Percentiles rank a stretch among this genome's conserved stretches.
phyloP scores from a whole-genome alignment of 1,139 yeast genomes.

The Sugiyamaella castrensis region DNA sequence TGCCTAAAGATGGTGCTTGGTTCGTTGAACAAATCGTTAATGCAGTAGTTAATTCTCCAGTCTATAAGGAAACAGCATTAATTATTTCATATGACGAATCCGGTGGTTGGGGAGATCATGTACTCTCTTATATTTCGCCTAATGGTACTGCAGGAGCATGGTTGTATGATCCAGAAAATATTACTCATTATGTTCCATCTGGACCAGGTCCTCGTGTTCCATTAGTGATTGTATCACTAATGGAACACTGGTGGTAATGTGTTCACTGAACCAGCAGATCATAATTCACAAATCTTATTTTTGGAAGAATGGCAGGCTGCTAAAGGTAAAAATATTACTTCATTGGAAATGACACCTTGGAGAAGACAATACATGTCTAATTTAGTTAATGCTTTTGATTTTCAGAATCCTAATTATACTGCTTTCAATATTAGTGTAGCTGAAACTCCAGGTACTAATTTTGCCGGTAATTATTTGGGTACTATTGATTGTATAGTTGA shows the following conservation, averaged over 20 bases:
- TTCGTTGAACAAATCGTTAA: conserved; percentile 26
- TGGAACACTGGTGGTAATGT: conserved; percentile 31
- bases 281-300: conserved; percentile 30
- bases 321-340: conserved; percentile 21
- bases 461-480: conserved; percentile 17
- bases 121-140: conserved; percentile 24
- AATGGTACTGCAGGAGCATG: conserved; percentile 30
- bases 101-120: conserved; percentile 34
- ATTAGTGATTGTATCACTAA: conserved; percentile 27
- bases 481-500: conserved; percentile 11
- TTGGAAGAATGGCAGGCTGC: conserved; percentile 26
- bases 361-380: conserved; percentile 30
- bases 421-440: conserved; percentile 18
- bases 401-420: conserved; percentile 22
- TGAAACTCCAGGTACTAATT: conserved; percentile 14
- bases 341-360: conserved; percentile 25
- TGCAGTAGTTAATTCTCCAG: conserved; percentile 27
- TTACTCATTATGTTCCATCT: conserved; percentile 23
- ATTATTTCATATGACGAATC: conserved; percentile 30
- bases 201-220: conserved; percentile 33
- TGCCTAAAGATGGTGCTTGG: conserved; percentile 31
- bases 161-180: conserved; percentile 23
- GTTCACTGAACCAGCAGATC: conserved; percentile 30
- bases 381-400: conserved; percentile 28
- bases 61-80: conserved; percentile 27